Evolutionary conservation across 495 filamentous ascomycete genomes (phyloP).

Genomic region (Ascobolus immersus): DNA sequence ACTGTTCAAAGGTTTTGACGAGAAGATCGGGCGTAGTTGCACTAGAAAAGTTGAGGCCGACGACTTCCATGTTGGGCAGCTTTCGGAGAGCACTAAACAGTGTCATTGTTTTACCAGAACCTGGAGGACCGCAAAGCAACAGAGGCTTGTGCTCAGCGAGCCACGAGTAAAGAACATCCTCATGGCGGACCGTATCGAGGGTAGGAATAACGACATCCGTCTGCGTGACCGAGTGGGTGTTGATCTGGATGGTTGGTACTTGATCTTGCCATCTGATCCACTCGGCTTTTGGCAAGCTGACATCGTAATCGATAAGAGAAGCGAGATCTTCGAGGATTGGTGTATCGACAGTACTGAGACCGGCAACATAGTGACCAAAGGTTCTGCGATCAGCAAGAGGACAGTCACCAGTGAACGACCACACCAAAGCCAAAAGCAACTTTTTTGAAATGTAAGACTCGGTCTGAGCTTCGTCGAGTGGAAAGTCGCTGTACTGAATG

Average conservation of each 20-base stretch:
- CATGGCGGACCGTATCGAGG: conserved; percentile 83
- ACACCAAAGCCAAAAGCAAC: conserved; percentile 66
- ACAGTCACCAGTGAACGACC: conserved; percentile 89
- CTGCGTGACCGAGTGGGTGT: conserved; percentile 88
- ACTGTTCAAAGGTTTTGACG: conserved; percentile 97
- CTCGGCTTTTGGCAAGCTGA: conserved; percentile 56
- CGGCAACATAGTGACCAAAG: conserved; percentile 62
- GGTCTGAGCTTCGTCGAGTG: conserved; percentile 62
- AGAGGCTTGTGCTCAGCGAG: conserved; percentile 94
- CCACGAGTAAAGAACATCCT: conserved; percentile 97
- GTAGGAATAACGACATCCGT: conserved; percentile 96
- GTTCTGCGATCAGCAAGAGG: conserved; percentile 62
- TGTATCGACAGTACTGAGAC: conserved; percentile 57
- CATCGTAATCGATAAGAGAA: conserved; percentile 87
- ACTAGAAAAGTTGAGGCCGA: conserved; percentile 96
- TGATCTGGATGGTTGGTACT: conserved; percentile 82
- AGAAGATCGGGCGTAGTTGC: conserved; percentile 91
- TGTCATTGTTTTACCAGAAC: conserved; percentile 98
- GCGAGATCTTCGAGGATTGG: conserved; percentile 43
- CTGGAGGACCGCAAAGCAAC: conserved; percentile 84
- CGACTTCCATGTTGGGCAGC: conserved; percentile 92
- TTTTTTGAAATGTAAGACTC: conserved; percentile 83
- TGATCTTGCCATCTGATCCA: conserved; percentile 87
- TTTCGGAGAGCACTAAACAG: conserved; percentile 90
- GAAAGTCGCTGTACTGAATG: conserved; percentile 75